phyloP scores from a whole-genome alignment of 352 stramenopile species.

The Globisporangium sylvaticum region DNA sequence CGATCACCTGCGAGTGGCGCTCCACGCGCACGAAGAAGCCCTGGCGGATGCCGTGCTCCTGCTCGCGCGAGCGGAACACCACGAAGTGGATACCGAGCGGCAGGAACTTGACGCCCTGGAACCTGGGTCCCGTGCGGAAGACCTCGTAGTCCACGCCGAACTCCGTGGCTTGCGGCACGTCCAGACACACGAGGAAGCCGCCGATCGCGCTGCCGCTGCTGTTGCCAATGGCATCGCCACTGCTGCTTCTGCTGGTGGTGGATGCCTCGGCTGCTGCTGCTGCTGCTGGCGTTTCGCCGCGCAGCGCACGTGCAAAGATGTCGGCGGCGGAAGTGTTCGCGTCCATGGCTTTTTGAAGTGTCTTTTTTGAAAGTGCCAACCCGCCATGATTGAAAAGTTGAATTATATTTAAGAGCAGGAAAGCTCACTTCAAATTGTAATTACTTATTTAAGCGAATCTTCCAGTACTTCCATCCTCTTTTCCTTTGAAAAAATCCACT shows the following conservation, averaged over 20 bases:
- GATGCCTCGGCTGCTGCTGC: not conserved
- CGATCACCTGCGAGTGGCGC: conserved; percentile 55
- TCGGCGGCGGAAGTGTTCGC: conserved; percentile 15
- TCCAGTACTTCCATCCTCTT: not conserved
- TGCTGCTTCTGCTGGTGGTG: not conserved
- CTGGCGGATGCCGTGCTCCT: conserved; percentile 79
- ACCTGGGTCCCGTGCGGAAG: conserved; percentile 74
- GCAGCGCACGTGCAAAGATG: conserved; percentile 42
- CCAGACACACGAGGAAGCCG: conserved; percentile 80
- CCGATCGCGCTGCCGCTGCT: conserved; percentile 24
- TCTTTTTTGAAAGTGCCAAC: not conserved
- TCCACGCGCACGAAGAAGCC: conserved; percentile 77
- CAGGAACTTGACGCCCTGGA: conserved; percentile 85
- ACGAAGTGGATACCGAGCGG: conserved; percentile 80
- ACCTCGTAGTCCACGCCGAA: conserved; percentile 87
- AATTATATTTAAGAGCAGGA: not conserved
- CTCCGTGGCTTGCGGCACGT: conserved; percentile 72
- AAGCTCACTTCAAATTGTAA: not conserved
- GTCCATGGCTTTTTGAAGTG: conserved; percentile 12
- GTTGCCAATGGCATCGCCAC: not conserved
- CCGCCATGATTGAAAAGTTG: not conserved
- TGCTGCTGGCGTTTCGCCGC: not conserved
- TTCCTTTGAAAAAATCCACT: not conserved
- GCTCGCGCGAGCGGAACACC: conserved; percentile 69
- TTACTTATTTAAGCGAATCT: not conserved